Conservation (phyloP, 805 yeast species). For the Starmera caribaea region DNA sequence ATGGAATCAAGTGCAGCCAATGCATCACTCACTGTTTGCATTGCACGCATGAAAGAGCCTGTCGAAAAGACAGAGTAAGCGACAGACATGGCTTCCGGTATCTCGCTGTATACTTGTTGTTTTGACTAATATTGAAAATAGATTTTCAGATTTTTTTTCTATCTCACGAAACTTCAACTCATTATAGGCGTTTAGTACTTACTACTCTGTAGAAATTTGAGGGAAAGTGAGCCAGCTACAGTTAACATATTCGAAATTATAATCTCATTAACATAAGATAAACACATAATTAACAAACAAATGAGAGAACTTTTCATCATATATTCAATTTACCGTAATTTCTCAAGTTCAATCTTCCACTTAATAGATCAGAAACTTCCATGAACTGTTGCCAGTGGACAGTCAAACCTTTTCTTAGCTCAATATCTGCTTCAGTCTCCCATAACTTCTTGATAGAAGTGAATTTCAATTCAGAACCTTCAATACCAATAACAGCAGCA, state of each 20-base stretch:
- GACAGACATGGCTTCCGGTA: constrained; percentile 28
- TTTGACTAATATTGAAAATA: too few species aligned
- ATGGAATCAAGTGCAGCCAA: constrained; percentile 23
- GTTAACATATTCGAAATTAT: too few species aligned
- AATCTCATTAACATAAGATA: too few species aligned
- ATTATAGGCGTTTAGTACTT: too few species aligned
- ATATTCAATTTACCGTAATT: too few species aligned
- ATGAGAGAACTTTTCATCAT: too few species aligned
- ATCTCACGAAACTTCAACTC: too few species aligned
- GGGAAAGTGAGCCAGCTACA: too few species aligned
- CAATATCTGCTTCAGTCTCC: constrained; percentile 49
- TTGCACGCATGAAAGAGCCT: constrained; percentile 69
- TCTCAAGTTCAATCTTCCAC: constrained; percentile 43
- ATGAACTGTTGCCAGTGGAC: constrained; percentile 62
- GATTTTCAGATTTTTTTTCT: too few species aligned
- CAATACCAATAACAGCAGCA: constrained; percentile 56
- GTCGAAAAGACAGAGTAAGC: constrained; percentile 54
- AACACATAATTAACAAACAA: too few species aligned
- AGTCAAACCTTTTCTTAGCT: constrained; percentile 53
- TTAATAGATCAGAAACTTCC: constrained; percentile 54
- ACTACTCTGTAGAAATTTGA: too few species aligned
- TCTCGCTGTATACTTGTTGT: neutral
- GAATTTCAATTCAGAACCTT: constrained; percentile 55
- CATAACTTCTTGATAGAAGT: constrained; percentile 47
- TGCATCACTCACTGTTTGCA: constrained; percentile 56